Evolutionary conservation across 1,139 yeast species (phyloP).

Genomic region (Wickerhamomyces sp.): DNA sequence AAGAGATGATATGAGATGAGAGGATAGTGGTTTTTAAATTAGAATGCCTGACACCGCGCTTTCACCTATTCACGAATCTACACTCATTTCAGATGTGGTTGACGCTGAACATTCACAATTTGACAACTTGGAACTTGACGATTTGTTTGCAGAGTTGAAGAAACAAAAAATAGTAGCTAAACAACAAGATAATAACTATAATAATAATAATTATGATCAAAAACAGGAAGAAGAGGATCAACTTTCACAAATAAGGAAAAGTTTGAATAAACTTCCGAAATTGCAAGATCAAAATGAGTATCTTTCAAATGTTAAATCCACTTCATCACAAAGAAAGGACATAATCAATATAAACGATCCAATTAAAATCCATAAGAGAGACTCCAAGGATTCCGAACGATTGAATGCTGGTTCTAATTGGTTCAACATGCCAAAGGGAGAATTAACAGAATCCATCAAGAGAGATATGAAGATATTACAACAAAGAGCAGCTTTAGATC

Average conservation of each 20-base stretch:
- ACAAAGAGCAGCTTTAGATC: slow-evolving; percentile 89
- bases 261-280: slow-evolving; percentile 21
- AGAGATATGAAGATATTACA: slow-evolving; percentile 75
- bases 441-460: slow-evolving; percentile 61
- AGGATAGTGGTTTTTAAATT: too few species aligned
- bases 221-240: slow-evolving; percentile 15
- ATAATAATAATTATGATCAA: background rate
- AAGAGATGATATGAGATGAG: too few species aligned
- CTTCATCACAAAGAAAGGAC: slow-evolving; percentile 6
- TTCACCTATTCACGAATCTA: slow-evolving; percentile 15
- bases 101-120: slow-evolving; percentile 9
- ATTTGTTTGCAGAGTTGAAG: slow-evolving; percentile 32
- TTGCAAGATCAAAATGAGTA: slow-evolving; percentile 10
- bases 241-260: slow-evolving; percentile 15
- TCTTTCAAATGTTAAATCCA: background rate
- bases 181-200: background rate
- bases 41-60: slow-evolving; percentile 14
- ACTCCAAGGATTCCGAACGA: slow-evolving; percentile 17
- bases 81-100: slow-evolving; percentile 4
- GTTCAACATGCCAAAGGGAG: slow-evolving; percentile 82
- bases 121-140: slow-evolving; percentile 26
- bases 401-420: slow-evolving; percentile 57
- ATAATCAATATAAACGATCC: slow-evolving; percentile 19
- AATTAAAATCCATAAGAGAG: slow-evolving; percentile 13
- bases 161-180: slow-evolving; percentile 21